phyloP scores from a whole-genome alignment of 2,329 filamentous ascomycete genomes.

The Paraphoma chrysanthemicola region DNA sequence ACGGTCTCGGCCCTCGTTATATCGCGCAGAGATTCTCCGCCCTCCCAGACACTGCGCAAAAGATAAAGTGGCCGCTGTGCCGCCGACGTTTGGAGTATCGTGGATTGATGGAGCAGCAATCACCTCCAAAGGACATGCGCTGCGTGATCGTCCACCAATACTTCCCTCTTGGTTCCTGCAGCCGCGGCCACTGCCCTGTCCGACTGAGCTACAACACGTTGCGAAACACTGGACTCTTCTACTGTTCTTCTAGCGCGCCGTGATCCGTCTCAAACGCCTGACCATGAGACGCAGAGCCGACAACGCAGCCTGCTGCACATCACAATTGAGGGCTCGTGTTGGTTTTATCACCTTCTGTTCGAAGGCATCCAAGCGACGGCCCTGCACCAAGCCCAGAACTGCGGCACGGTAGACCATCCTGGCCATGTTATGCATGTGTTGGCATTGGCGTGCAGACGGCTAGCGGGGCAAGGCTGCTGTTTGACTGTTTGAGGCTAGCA shows the following conservation, averaged over 20 bases:
- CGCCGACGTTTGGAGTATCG: neutral
- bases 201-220: neutral
- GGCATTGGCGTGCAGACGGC: neutral
- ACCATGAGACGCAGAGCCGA: neutral
- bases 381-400: conserved; percentile 1
- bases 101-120: neutral
- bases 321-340: neutral
- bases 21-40: neutral
- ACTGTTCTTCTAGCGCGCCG: neutral
- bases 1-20: conserved; percentile 4
- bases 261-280: neutral
- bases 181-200: neutral
- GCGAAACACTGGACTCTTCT: conserved; percentile 1
- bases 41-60: neutral
- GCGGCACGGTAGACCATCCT: conserved; percentile 4
- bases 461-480: conserved; percentile 4
- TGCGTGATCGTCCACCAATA: neutral
- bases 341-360: neutral
- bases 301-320: neutral
- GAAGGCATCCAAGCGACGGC: neutral
- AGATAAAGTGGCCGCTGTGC: neutral
- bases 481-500: neutral
- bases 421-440: conserved; percentile 11
- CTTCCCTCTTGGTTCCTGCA: conserved; percentile 6
- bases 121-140: neutral